Evolutionary conservation across 225 moss, liverwort and hornwort species (phyloP).

Genomic region (Ulota crispa): DNA sequence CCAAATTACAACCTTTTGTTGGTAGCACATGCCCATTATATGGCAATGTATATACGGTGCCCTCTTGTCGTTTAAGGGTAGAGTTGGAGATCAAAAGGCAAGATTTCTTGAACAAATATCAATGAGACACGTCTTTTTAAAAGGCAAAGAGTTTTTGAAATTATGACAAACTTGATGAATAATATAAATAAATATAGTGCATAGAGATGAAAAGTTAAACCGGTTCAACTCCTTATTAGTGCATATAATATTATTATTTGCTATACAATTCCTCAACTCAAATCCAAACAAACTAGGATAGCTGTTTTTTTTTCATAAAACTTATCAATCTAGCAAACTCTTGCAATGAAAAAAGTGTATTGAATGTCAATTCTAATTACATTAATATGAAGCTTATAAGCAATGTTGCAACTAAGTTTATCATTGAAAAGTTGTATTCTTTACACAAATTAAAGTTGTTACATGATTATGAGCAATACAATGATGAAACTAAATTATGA

Average conservation of each 20-base stretch:
- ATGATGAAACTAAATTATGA: too few relatives aligned
- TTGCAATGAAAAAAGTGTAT: fast-evolving
- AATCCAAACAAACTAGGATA: background rate
- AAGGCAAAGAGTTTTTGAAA: background rate
- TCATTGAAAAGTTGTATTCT: background rate
- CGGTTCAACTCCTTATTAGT: constrained; percentile 12
- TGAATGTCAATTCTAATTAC: background rate
- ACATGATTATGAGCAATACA: background rate
- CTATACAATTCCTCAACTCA: background rate
- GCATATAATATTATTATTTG: fast-evolving
- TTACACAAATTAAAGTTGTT: fast-evolving
- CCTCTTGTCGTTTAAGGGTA: too few relatives aligned
- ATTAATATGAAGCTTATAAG: fast-evolving
- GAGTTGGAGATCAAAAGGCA: background rate
- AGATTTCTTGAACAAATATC: fast-evolving
- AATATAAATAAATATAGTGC: background rate
- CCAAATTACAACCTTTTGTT: too few relatives aligned
- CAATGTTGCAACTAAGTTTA: background rate
- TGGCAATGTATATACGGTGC: too few relatives aligned
- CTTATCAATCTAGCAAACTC: fast-evolving
- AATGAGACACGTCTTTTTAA: background rate
- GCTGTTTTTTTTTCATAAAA: background rate
- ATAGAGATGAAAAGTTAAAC: constrained; percentile 3
- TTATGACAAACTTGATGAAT: background rate
- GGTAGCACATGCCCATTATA: too few relatives aligned